phyloP scores from a whole-genome alignment of 78 protist genomes.

The Speleostelium caveatum region DNA sequence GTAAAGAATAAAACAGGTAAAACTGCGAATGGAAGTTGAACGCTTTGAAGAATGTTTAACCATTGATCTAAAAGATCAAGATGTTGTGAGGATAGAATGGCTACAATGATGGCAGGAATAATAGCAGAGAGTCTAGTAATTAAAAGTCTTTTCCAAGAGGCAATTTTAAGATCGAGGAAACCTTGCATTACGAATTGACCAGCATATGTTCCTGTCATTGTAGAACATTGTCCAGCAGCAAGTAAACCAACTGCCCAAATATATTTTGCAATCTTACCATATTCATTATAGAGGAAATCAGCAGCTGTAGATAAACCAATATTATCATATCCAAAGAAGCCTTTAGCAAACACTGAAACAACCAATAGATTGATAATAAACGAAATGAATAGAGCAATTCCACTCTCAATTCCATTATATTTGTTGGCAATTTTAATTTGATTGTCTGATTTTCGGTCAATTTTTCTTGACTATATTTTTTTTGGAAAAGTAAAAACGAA shows the following conservation, averaged over 20 bases:
- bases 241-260: slow-evolving; percentile 90
- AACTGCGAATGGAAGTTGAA: slow-evolving; percentile 90
- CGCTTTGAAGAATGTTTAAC: slow-evolving; percentile 86
- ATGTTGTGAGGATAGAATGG: slow-evolving; percentile 27
- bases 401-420: slow-evolving; percentile 85
- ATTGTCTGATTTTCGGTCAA: not conserved
- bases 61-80: slow-evolving; percentile 77
- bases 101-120: slow-evolving; percentile 84
- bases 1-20: slow-evolving; percentile 78
- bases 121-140: slow-evolving; percentile 88
- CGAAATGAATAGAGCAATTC: slow-evolving; percentile 75
- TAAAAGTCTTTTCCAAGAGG: slow-evolving; percentile 85
- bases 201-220: slow-evolving; percentile 91
- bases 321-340: slow-evolving; percentile 17
- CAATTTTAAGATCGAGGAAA: slow-evolving; percentile 78
- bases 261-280: slow-evolving; percentile 80
- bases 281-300: slow-evolving; percentile 17
- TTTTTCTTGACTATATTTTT: slow-evolving; percentile 42
- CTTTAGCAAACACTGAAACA: slow-evolving; percentile 78
- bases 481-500: not conserved
- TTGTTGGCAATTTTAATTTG: slow-evolving; percentile 69
- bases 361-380: slow-evolving; percentile 86
- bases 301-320: slow-evolving; percentile 81
- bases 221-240: slow-evolving; percentile 90
- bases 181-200: slow-evolving; percentile 94